Percentiles rank a stretch among this genome's conserved stretches.
phyloP scores from a whole-genome alignment of 129 eudicot species.

The Flaveria trinervia region DNA sequence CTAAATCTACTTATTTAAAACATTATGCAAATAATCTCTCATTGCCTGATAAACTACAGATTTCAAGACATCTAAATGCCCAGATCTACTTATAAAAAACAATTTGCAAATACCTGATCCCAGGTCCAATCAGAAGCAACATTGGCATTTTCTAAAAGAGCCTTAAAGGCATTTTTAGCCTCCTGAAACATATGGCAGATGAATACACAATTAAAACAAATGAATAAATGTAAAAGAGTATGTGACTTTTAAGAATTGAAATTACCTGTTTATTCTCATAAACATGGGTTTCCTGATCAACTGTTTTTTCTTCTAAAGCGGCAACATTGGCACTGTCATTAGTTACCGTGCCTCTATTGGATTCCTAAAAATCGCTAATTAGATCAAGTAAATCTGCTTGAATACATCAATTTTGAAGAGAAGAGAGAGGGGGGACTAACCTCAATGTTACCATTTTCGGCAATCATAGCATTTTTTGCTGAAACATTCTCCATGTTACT shows the following conservation, averaged over 20 bases:
- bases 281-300: conserved; percentile 49
- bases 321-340: conserved; percentile 34
- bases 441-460: conserved; percentile 48
- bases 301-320: conserved; percentile 59
- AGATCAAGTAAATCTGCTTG: conserved; percentile 14
- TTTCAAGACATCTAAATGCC: conserved; percentile 24
- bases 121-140: conserved; percentile 84
- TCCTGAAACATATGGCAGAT: conserved; percentile 49
- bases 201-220: conserved; percentile 18
- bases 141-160: conserved; percentile 81
- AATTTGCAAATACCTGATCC: conserved; percentile 71
- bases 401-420: neutral
- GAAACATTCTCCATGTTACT: conserved; percentile 34
- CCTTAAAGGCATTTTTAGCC: conserved; percentile 75
- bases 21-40: conserved; percentile 49
- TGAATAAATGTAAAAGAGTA: conserved; percentile 9
- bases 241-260: neutral
- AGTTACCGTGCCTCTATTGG: conserved; percentile 35
- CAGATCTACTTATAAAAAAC: conserved; percentile 9
- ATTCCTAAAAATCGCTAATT: conserved; percentile 49
- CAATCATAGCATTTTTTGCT: conserved; percentile 44
- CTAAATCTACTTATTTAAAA: neutral
- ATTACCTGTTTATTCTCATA: conserved; percentile 79
- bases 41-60: conserved; percentile 49
- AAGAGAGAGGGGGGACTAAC: conserved; percentile 22